Evolutionary conservation across 2,329 filamentous ascomycete species (phyloP).

Genomic region (Eurotiales sp.): DNA sequence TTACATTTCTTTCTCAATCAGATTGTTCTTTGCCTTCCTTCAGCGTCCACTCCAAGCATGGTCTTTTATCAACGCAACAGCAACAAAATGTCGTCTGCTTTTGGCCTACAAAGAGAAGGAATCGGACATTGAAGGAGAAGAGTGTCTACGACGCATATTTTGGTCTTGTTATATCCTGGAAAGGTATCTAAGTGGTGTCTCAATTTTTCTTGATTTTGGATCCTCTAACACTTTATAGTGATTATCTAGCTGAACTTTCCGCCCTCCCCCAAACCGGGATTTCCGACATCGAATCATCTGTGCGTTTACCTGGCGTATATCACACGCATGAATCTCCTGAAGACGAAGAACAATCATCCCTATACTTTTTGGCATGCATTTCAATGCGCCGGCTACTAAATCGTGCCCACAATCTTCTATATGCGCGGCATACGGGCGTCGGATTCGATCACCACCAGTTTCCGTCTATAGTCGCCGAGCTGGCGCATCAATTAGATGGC

Average conservation of each 20-base stretch:
- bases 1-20: too few relatives aligned
- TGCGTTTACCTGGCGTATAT: conserved; percentile 48
- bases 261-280: conserved; percentile 50
- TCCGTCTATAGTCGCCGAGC: conserved; percentile 43
- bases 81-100: conserved; percentile 49
- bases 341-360: conserved; percentile 47
- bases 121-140: conserved; percentile 39
- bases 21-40: conserved; percentile 50
- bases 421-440: conserved; percentile 45
- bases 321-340: conserved; percentile 39
- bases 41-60: conserved; percentile 51
- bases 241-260: conserved; percentile 52
- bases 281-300: conserved; percentile 50
- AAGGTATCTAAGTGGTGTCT: conserved; percentile 36
- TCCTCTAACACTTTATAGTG: conserved; percentile 29
- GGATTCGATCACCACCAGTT: conserved; percentile 45
- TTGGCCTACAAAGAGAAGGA: conserved; percentile 41
- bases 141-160: conserved; percentile 51
- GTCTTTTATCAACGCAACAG: conserved; percentile 50
- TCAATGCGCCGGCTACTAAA: conserved; percentile 29
- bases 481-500: conserved; percentile 31
- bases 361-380: conserved; percentile 54
- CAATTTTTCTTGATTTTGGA: not conserved
- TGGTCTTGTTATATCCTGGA: conserved; percentile 56
- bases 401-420: conserved; percentile 37